A percentile compares a stretch with the other conserved stretches of the same genome.
These are phyloP conservation scores for Babesia gibsoni DNA, from an alignment of 169 alveolate genomes.

Conservation along the genomic window DNA sequence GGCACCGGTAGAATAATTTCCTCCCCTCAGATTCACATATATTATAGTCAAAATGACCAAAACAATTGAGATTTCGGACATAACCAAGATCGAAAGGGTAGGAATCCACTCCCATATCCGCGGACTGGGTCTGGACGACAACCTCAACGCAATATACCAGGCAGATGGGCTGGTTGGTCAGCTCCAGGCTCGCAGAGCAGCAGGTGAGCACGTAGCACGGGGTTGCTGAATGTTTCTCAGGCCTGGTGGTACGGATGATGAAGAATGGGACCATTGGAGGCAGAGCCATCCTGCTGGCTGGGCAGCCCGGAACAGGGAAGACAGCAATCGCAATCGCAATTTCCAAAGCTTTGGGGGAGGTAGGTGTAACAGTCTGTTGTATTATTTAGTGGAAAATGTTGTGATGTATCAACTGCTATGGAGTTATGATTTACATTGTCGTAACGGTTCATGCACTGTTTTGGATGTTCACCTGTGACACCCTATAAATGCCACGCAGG, in stretches of 20 bases:
- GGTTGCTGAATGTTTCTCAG: slow-evolving; percentile 22
- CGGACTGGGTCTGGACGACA: slow-evolving; percentile 96
- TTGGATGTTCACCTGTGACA: neutral
- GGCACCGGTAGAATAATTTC: neutral
- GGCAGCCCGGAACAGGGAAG: slow-evolving; percentile 99
- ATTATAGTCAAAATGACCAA: slow-evolving; percentile 33
- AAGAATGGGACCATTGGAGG: slow-evolving; percentile 97
- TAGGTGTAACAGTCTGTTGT: neutral
- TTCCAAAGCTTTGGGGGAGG: slow-evolving; percentile 95
- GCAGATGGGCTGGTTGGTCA: slow-evolving; percentile 96
- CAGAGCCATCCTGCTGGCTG: slow-evolving; percentile 96
- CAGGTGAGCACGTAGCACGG: slow-evolving; percentile 70
- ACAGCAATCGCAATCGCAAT: slow-evolving; percentile 99
- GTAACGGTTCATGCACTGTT: neutral
- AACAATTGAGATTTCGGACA: slow-evolving; percentile 58
- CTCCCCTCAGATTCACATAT: neutral
- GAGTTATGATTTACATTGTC: neutral
- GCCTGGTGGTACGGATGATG: slow-evolving; percentile 92
- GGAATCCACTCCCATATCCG: slow-evolving; percentile 98
- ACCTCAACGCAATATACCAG: slow-evolving; percentile 90
- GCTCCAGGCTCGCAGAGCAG: slow-evolving; percentile 92
- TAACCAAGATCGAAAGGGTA: slow-evolving; percentile 90
- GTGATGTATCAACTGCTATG: neutral
- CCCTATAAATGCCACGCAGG: slow-evolving; percentile 46
- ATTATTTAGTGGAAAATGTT: neutral